Conservation (phyloP, 2,329 filamentous ascomycete species). For the Botryotinia convoluta region DNA sequence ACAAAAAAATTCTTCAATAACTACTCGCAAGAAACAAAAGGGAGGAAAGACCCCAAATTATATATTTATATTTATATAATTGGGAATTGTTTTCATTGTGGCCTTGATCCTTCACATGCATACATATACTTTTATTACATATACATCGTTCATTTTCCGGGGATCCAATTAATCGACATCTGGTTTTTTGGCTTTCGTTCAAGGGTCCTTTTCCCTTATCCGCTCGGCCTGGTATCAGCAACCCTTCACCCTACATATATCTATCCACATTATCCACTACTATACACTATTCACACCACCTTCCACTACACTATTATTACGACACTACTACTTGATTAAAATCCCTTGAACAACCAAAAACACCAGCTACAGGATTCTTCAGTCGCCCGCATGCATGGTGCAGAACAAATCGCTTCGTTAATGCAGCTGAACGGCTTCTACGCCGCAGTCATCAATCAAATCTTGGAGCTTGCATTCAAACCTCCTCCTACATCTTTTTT, state of each 20-base stretch:
- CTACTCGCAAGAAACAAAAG: neutral
- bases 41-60: neutral
- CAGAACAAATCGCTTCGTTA: conserved; percentile 20
- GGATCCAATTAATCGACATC: conserved; percentile 18
- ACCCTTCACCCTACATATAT: conserved; percentile 2
- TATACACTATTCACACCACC: neutral
- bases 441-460: conserved; percentile 16
- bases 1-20: no score
- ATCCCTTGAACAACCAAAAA: neutral
- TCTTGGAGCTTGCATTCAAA: conserved; percentile 17
- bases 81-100: neutral
- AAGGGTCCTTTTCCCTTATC: conserved; percentile 16
- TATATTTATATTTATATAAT: neutral
- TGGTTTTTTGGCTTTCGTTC: neutral
- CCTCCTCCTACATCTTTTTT: neutral
- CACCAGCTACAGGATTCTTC: neutral
- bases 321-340: neutral
- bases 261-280: conserved; percentile 1
- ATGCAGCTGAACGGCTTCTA: conserved; percentile 22
- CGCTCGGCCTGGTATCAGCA: conserved; percentile 14
- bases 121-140: neutral
- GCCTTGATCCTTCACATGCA: neutral
- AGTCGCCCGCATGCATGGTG: conserved; percentile 21
- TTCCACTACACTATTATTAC: neutral
- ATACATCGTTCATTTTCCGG: conserved; percentile 7